phyloP scores from a whole-genome alignment of 768 basidiomycete genomes.

The Bullera alba region DNA sequence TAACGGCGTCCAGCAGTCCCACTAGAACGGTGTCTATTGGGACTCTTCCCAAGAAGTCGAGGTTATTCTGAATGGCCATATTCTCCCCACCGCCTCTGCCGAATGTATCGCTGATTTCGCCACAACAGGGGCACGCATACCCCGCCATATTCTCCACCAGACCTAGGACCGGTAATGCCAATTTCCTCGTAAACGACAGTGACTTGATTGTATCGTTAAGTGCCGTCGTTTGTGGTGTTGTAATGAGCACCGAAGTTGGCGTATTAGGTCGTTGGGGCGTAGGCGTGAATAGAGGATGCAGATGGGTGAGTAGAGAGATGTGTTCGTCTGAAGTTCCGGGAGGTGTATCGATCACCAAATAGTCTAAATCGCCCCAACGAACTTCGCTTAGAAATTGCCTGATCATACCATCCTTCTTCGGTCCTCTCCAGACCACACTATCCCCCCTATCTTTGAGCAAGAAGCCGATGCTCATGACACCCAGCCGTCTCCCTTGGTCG shows the following conservation, averaged over 20 bases:
- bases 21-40: conserved; percentile 92
- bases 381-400: conserved; percentile 98
- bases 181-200: conserved; percentile 84
- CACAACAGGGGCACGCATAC: conserved; percentile 94
- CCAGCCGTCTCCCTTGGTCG: conserved; percentile 67
- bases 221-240: conserved; percentile 95
- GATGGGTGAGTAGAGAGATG: conserved; percentile 86
- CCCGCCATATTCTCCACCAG: conserved; percentile 98
- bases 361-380: conserved; percentile 94
- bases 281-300: conserved; percentile 65
- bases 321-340: conserved; percentile 99
- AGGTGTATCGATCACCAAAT: conserved; percentile 91
- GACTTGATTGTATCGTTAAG: conserved; percentile 93
- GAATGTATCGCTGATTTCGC: conserved; percentile 89
- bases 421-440: conserved; percentile 95
- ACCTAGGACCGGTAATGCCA: conserved; percentile 78
- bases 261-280: conserved; percentile 49
- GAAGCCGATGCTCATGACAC: conserved; percentile 96
- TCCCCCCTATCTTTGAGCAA: conserved; percentile 81
- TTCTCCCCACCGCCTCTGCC: conserved; percentile 87
- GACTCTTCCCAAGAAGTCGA: conserved; percentile 75
- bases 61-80: conserved; percentile 67
- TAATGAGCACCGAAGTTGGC: conserved; percentile 75
- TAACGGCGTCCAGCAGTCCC: conserved; percentile 66
- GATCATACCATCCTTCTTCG: conserved; percentile 98